phyloP scores from a whole-genome alignment of 495 filamentous ascomycete species.

The Penicillium cosmopolitanum region DNA sequence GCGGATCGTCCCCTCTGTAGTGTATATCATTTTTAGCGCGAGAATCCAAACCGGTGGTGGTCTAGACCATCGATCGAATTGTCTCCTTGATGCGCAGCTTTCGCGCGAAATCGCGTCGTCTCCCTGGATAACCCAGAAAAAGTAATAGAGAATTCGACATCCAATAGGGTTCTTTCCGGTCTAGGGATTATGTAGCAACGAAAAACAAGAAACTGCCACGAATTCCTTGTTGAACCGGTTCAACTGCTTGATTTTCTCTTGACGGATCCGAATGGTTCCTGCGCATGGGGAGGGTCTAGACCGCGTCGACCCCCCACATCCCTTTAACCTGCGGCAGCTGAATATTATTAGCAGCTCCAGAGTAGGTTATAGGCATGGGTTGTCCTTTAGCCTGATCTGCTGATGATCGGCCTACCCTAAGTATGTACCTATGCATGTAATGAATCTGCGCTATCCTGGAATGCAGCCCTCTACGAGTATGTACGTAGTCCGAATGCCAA shows the following conservation, averaged over 20 bases:
- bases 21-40: neutral
- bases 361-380: conserved; percentile 1
- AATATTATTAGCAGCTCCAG: neutral
- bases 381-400: neutral
- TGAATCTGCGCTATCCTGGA: neutral
- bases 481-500: neutral
- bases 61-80: conserved; percentile 12
- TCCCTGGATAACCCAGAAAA: neutral
- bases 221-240: neutral
- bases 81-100: neutral
- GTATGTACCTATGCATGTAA: conserved; percentile 1
- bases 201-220: neutral
- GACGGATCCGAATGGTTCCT: neutral
- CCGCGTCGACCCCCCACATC: conserved; percentile 5
- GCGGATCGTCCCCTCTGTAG: neutral
- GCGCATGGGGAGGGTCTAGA: neutral
- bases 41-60: neutral
- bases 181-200: neutral
- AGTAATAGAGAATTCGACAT: neutral
- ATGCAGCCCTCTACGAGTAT: neutral
- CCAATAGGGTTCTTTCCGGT: neutral
- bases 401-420: neutral
- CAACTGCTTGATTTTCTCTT: neutral
- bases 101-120: neutral
- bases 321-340: neutral